A percentile compares a stretch with the other conserved stretches of the same genome.
Conservation (phyloP, 768 basidiomycete genomes). For the Leccinum sublutescens region DNA sequence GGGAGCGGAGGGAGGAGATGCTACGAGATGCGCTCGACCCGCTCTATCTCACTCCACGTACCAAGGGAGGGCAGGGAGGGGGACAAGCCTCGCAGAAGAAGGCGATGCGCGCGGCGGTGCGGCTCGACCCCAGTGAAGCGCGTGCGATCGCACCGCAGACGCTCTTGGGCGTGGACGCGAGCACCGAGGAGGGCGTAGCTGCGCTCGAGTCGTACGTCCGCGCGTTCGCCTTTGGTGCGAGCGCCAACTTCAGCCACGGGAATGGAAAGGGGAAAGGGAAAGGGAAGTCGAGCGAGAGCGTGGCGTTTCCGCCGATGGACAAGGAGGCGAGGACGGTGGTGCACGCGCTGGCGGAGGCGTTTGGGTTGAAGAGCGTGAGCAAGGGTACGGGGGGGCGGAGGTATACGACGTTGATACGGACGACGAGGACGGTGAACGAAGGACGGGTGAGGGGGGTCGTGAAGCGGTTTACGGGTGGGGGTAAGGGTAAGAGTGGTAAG, state of each 20-base stretch:
- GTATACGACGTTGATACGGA: slow-evolving; percentile 79
- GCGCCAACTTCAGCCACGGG: not conserved
- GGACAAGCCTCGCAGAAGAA: slow-evolving; percentile 32
- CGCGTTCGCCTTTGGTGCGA: slow-evolving; percentile 50
- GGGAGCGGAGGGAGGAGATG: slow-evolving; percentile 54
- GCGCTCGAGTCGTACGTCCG: slow-evolving; percentile 72
- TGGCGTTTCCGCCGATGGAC: slow-evolving; percentile 78
- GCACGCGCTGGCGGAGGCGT: slow-evolving; percentile 79
- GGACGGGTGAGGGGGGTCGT: slow-evolving; percentile 51
- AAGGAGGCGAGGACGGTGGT: slow-evolving; percentile 69
- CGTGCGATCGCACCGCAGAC: slow-evolving; percentile 40
- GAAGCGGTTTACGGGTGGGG: slow-evolving; percentile 27
- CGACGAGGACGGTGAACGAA: slow-evolving; percentile 60
- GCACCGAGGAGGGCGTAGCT: not conserved
- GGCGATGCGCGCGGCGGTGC: slow-evolving; percentile 57
- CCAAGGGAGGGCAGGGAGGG: not conserved
- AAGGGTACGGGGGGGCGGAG: slow-evolving; percentile 65
- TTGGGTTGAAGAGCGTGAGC: slow-evolving; percentile 75
- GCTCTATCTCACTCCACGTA: slow-evolving; percentile 33
- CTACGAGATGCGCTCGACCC: slow-evolving; percentile 63
- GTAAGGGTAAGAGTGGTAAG: not conserved
- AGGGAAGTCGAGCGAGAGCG: slow-evolving; percentile 39
- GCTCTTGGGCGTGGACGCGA: slow-evolving; percentile 56
- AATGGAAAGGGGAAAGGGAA: slow-evolving; percentile 55
- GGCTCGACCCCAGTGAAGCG: slow-evolving; percentile 41